These are phyloP conservation scores for Mucor lusitanicus DNA, from an alignment of 371 early-diverging fungal genomes.

Conservation along the genomic window DNA sequence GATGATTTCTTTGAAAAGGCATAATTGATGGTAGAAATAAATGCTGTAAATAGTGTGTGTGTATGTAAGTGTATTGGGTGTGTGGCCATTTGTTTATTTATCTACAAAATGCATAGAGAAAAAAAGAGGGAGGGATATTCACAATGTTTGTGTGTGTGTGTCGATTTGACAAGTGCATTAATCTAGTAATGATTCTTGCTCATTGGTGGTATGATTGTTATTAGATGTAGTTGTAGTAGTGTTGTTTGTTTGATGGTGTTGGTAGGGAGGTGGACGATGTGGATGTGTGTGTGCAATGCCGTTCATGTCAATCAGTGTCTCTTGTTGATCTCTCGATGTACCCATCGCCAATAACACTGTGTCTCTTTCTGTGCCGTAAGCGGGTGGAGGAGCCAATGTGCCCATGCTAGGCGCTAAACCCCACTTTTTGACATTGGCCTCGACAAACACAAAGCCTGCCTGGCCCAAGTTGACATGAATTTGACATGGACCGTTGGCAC, in stretches of 20 bases:
- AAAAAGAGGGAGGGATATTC: not conserved
- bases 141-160: not conserved
- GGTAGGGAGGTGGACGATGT: slow-evolving; percentile 14
- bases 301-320: slow-evolving; percentile 18
- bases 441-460: slow-evolving; percentile 69
- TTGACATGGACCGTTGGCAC: slow-evolving; percentile 67
- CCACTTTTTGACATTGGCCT: slow-evolving; percentile 85
- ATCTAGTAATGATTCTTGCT: not conserved
- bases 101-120: not conserved
- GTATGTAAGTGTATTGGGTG: not conserved
- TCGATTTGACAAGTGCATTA: not conserved
- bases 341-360: slow-evolving; percentile 38
- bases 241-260: not conserved
- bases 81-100: not conserved
- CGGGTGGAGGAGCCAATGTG: slow-evolving; percentile 69
- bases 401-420: slow-evolving; percentile 76
- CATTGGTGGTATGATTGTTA: not conserved
- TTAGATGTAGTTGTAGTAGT: not conserved
- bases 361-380: slow-evolving; percentile 60
- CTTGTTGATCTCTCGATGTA: not conserved
- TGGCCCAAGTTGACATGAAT: slow-evolving; percentile 66
- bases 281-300: not conserved
- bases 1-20: slow-evolving; percentile 37
- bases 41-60: not conserved
- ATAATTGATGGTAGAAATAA: not conserved